Evolutionary conservation across 2,329 filamentous ascomycete species (phyloP), one percentile per base, ranked within the genome.

Genomic region (Penicillium griseofulvum): DNA sequence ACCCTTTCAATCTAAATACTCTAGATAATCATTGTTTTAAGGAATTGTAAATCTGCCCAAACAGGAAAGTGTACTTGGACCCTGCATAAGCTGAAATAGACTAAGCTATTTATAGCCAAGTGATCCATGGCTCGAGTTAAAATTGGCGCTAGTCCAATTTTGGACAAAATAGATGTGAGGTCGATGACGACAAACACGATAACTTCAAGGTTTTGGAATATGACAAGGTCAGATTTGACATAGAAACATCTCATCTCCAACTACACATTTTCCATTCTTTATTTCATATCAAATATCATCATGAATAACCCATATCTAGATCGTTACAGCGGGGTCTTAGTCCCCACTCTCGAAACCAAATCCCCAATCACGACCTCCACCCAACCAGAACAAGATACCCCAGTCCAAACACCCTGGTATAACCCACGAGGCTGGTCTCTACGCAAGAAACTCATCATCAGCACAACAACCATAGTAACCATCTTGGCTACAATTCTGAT

Each of bases 371-470:
- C 55, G 9, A 64, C 58, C 2, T 22, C 22, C 56, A 19, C 49
- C 59, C 4, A 56, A 52, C 10, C 39, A 56, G 16, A 37, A 34
- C 3, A 34, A 52, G 4, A 52, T 53, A 4, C 31, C 55, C 9
- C 39, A 57, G n/a, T 36, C 29, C 5, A 41, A 37, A 5, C 26
- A 43, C 65, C 61, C 56, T 69, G 65, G 74, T 83, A 78, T 68
- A 75, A 84, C 57, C 78, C 80, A 0, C 74, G 74, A 47, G 75
- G 75, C 44, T 87, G 84, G 84, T 72, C 78, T 38, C 79, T 80
- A 65, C 79, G 76, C 55, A 75, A 72, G 11, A 86, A 80, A 79
- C 66, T 76, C 22, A 70, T 81, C 6, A 76, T 60, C 4, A 65
- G 72, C 1, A 64, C 78, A 11, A 74, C 63, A 8, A 60, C 73